phyloP scores from a whole-genome alignment of 306 rosid genomes.

The Canavalia gladiata region DNA sequence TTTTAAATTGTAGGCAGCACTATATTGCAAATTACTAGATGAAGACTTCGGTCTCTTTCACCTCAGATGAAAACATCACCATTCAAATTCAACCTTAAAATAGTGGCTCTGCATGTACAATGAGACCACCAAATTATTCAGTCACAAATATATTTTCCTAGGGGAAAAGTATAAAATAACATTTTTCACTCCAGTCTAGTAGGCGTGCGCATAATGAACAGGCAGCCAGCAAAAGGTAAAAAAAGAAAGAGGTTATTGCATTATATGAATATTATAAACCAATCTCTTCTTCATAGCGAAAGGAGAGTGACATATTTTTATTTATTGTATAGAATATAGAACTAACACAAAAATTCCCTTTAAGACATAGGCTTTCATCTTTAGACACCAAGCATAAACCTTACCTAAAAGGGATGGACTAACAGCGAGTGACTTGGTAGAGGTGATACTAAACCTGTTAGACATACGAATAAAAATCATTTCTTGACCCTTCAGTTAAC shows the following conservation, averaged over 20 bases:
- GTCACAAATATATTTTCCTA: slow-evolving; percentile 16
- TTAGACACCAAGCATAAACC: slow-evolving; percentile 11
- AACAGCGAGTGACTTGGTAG: slow-evolving; percentile 16
- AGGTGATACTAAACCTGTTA: slow-evolving; percentile 26
- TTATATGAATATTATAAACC: slow-evolving; percentile 10
- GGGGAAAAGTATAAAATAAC: neutral
- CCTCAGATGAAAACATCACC: slow-evolving; percentile 33
- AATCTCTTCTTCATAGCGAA: slow-evolving; percentile 13
- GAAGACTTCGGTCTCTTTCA: slow-evolving; percentile 25
- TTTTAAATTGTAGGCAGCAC: slow-evolving; percentile 15
- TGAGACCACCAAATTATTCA: slow-evolving; percentile 8
- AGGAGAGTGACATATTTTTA: slow-evolving; percentile 4
- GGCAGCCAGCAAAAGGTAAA: slow-evolving; percentile 11
- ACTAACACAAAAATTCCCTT: slow-evolving; percentile 7
- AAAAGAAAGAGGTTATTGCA: slow-evolving; percentile 4
- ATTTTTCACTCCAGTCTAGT: slow-evolving; percentile 10
- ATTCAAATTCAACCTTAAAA: slow-evolving; percentile 19
- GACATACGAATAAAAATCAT: slow-evolving; percentile 12
- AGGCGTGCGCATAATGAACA: neutral
- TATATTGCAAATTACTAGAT: slow-evolving; percentile 14
- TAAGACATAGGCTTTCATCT: slow-evolving; percentile 21
- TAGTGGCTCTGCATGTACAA: slow-evolving; percentile 6
- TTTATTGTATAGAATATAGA: slow-evolving; percentile 14
- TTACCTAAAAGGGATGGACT: slow-evolving; percentile 25
- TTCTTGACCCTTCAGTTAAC: neutral